phyloP scores from a whole-genome alignment of 805 yeast species.

The Schwanniomyces vanrijiae region DNA sequence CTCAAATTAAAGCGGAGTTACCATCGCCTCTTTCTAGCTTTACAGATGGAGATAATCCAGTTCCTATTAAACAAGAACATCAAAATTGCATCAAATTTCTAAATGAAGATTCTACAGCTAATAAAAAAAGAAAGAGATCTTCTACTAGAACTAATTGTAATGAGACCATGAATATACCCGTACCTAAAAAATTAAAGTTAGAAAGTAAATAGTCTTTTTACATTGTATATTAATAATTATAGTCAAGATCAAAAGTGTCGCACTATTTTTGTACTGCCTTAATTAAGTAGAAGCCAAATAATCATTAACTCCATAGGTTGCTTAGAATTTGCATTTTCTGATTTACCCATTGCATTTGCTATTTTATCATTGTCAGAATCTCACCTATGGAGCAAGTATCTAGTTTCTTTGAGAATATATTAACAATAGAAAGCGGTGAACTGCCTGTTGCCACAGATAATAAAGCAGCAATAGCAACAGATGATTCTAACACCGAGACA shows the following conservation, averaged over 20 bases:
- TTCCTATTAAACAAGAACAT: constrained; percentile 2
- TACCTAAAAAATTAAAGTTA: background rate
- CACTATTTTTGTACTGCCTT: background rate
- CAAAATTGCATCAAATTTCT: background rate
- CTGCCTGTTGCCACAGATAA: constrained; percentile 2
- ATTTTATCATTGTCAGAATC: background rate
- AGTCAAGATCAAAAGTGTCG: background rate
- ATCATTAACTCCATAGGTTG: background rate
- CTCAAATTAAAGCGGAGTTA: constrained; percentile 17
- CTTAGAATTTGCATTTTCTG: background rate
- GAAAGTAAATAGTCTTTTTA: background rate
- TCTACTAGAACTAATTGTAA: background rate
- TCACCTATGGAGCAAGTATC: constrained; percentile 36
- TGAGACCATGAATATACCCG: background rate
- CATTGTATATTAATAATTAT: background rate
- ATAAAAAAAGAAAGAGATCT: background rate
- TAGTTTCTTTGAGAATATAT: constrained; percentile 34
- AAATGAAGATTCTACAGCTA: background rate
- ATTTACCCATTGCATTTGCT: background rate
- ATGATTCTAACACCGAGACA: background rate
- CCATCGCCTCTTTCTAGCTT: constrained; percentile 40
- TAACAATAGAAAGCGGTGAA: constrained; percentile 23
- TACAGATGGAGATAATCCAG: constrained; percentile 9
- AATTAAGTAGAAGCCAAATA: background rate
- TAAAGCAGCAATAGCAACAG: background rate